These are phyloP conservation scores for Acrodontium crateriforme DNA, from an alignment of 2,329 filamentous ascomycete genomes.

Conservation along the genomic window DNA sequence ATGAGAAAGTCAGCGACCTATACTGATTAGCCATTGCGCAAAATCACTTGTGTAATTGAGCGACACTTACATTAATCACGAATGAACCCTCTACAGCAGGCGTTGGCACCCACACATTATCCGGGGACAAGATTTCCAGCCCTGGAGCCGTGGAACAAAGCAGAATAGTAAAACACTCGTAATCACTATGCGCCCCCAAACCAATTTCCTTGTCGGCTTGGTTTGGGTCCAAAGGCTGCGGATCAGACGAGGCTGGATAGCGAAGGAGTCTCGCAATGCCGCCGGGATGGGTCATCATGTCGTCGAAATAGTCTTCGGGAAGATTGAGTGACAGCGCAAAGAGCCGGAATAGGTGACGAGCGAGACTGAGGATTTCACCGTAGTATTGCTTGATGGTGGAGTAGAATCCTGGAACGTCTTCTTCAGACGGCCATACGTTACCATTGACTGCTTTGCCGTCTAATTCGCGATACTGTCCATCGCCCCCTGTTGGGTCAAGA, in stretches of 20 bases:
- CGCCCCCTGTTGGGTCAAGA: constrained; percentile 27
- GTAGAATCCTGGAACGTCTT: constrained; percentile 27
- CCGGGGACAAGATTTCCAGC: constrained; percentile 21
- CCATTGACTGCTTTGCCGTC: constrained; percentile 24
- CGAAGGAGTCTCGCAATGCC: constrained; percentile 28
- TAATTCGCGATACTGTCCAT: constrained; percentile 28
- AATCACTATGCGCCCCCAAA: constrained; percentile 24
- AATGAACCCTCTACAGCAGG: constrained; percentile 32
- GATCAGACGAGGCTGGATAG: constrained; percentile 22
- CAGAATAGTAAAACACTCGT: constrained; percentile 20
- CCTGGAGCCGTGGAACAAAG: constrained; percentile 15
- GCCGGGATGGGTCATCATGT: constrained; percentile 25
- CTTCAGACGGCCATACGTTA: constrained; percentile 27
- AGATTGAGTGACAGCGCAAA: constrained; percentile 28
- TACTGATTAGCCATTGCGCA: no score
- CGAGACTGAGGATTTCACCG: constrained; percentile 22
- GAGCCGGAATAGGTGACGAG: constrained; percentile 27
- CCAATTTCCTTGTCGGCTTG: constrained; percentile 21
- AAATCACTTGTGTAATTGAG: constrained; percentile 2
- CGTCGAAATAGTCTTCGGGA: constrained; percentile 26
- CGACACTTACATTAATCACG: constrained; percentile 24
- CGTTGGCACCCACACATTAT: constrained; percentile 30
- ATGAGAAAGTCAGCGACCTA: constrained; percentile 39
- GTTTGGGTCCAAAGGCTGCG: constrained; percentile 7
- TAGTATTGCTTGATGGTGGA: constrained; percentile 26